Evolutionary conservation across 2,329 filamentous ascomycete species (phyloP), one percentile per base, ranked within the genome.

Genomic region (Akanthomyces lecanii): DNA sequence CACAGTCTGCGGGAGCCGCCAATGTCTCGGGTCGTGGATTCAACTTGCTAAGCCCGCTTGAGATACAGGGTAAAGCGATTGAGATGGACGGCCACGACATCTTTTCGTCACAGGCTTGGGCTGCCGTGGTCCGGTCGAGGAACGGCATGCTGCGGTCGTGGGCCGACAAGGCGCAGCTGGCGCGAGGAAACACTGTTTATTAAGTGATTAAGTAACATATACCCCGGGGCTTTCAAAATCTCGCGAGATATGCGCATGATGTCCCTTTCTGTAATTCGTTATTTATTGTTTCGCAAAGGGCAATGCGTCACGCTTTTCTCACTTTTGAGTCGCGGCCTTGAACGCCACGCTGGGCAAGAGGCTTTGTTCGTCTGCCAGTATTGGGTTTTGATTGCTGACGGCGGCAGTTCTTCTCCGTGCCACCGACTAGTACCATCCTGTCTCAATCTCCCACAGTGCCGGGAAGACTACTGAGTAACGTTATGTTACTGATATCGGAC

Each of bases 71-170:
- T 10, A 53, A n/a, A 45, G 11, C 40, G 16, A 42, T 30, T 30
- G 18, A 40, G 21, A 48, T 47, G 42, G 59, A 55, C 8, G 59
- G 59, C 21, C 40, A 61, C n/a, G 59, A 61, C 28, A 40, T 61
- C 28, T 61, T 61, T 21, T 18, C 51, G 10, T 48, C 59, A 7
- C n/a, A 28, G 8, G 40, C 40, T 23, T 61, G 59, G 59, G 40
- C 59, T 16, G 51, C 42, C 11, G 30, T 55, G 5, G 59, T 61
- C 28, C 48, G 21, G 10, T 54, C 25, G 7, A 54, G 36, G 30
- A n/a, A n/a, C 3, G 21, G 16, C 18, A 28, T 48, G 28, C 10
- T 61, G 30, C 59, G 42, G 36, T 48, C 51, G 1, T 61, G 59
- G 59, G 51, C 30, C 5, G 18, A 14, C 12, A 48, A 47, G 33